phyloP scores from a whole-genome alignment of 805 yeast species.

The Nadsonia fulvescens region DNA sequence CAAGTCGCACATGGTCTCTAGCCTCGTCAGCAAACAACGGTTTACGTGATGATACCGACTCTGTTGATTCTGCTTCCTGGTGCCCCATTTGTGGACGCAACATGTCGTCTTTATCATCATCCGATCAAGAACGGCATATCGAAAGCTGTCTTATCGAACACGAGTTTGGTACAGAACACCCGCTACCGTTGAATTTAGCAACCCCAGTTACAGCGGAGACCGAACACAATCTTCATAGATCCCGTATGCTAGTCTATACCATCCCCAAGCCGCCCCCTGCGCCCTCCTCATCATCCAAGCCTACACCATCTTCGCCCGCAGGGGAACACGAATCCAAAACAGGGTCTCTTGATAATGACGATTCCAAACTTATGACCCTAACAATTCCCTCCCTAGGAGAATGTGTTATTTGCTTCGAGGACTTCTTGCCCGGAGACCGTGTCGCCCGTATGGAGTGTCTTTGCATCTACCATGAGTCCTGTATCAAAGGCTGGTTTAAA shows the following conservation, averaged over 20 bases:
- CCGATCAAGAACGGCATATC: constrained; percentile 1
- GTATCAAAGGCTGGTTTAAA: constrained; percentile 83
- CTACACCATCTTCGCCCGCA: constrained; percentile 36
- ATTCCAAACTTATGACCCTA: too few relatives aligned
- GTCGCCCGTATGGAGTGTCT: constrained; percentile 87
- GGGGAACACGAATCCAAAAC: constrained; percentile 11
- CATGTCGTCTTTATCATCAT: constrained; percentile 1
- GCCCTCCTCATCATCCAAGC: too few relatives aligned
- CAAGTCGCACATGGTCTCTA: not conserved
- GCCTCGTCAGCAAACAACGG: not conserved
- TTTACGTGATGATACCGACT: too few relatives aligned
- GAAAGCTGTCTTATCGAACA: constrained; percentile 4
- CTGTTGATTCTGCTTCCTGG: too few relatives aligned
- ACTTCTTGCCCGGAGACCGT: constrained; percentile 65
- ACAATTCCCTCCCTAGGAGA: too few relatives aligned
- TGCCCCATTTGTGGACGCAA: constrained; percentile 7
- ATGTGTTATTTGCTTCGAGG: constrained; percentile 90
- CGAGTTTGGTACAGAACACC: too few relatives aligned
- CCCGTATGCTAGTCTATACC: too few relatives aligned
- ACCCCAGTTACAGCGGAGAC: too few relatives aligned
- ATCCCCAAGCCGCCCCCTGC: too few relatives aligned
- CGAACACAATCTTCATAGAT: too few relatives aligned
- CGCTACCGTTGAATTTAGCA: too few relatives aligned
- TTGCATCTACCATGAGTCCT: constrained; percentile 81
- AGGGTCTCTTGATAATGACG: too few relatives aligned